Evolutionary conservation across 148 eudicot species (phyloP), one percentile per base, ranked within the genome.

Genomic region (Diospyros lotus): DNA sequence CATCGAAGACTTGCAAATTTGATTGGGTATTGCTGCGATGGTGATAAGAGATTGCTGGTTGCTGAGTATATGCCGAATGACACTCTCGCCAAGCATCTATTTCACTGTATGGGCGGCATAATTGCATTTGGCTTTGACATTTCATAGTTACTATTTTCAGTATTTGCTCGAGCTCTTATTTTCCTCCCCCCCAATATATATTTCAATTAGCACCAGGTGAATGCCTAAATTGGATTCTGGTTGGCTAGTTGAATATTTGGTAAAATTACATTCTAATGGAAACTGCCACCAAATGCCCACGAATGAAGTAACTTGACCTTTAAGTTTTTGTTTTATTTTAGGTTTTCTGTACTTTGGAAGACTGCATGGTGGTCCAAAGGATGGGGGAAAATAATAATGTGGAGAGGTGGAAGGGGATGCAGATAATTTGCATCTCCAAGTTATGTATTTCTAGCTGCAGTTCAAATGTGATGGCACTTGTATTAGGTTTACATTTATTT

Each of bases 31-130:
- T 93, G 97, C 83, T 91, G 97, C 80, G 98, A 93, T 80, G 94
- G 91, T 73, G 98, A 93, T 84, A 91, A 91, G 82, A 89, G 98
- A 79, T 84, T 93, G 79, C 86, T 93, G 64, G 94, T 93, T 84
- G 98, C 98, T 28, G 98, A 93, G 78, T 91, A 81, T 83, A 91
- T 93, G 98, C 98, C 98, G 45, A 91, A 89, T 84, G 94, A 91
- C 67, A 91, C 98, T 66, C 97, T 93, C 82, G 90, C 98, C 48
- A 93, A 88, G 88, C 98, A 93, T 84, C 84, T 93, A 58, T 93
- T 93, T 69, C 98, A 93, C 86, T 93, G 98, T 93, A 91, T 77
- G 83, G 69, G 14, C 71, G 13, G 13, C 28, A 4, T 45, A 13
- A 39, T 51, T 58, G 54, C 54, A 48, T 80, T 61, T 72, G 43